Percentiles rank a stretch among this genome's conserved stretches.
phyloP scores from a whole-genome alignment of 2,329 filamentous ascomycete species.

The Didymosphaeria variabile region DNA sequence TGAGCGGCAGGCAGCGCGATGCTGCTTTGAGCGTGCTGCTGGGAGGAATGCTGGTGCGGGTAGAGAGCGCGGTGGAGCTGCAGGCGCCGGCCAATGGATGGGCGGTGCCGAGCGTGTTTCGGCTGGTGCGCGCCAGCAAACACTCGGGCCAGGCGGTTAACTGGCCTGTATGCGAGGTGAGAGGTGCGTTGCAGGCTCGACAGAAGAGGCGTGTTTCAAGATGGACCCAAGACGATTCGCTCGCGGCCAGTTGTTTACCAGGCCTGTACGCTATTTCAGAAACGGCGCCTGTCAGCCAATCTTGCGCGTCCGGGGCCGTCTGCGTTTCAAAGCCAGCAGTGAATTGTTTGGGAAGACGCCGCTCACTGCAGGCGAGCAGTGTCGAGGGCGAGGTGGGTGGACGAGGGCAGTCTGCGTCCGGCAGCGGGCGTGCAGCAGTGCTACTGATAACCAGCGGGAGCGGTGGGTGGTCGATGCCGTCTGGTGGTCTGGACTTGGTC shows the following conservation, averaged over 20 bases:
- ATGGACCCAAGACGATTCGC: constrained; percentile 25
- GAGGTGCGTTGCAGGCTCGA: constrained; percentile 36
- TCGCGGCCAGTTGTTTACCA: constrained; percentile 40
- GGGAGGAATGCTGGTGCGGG: constrained; percentile 35
- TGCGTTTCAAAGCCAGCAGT: constrained; percentile 43
- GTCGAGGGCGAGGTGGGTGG: constrained; percentile 12
- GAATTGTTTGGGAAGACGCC: constrained; percentile 42
- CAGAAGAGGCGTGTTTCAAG: constrained; percentile 50
- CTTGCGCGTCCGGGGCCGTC: constrained; percentile 26
- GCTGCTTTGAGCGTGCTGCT: constrained; percentile 25
- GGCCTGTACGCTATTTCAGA: constrained; percentile 34
- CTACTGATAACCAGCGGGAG: not conserved
- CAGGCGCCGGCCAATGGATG: constrained; percentile 40
- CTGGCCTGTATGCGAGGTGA: constrained; percentile 41
- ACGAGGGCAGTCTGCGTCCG: constrained; percentile 15
- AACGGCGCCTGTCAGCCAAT: constrained; percentile 46
- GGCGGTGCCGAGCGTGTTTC: constrained; percentile 25
- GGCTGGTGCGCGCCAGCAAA: constrained; percentile 42
- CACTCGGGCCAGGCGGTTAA: constrained; percentile 41
- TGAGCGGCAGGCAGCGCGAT: constrained; percentile 22
- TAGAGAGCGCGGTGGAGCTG: constrained; percentile 27
- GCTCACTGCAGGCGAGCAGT: constrained; percentile 26
- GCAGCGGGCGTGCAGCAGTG: constrained; percentile 3
- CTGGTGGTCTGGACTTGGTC: constrained; percentile 36
- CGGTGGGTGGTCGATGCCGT: constrained; percentile 28